Conservation (phyloP, 2,329 filamentous ascomycete genomes). For the Xylaria digitata region DNA sequence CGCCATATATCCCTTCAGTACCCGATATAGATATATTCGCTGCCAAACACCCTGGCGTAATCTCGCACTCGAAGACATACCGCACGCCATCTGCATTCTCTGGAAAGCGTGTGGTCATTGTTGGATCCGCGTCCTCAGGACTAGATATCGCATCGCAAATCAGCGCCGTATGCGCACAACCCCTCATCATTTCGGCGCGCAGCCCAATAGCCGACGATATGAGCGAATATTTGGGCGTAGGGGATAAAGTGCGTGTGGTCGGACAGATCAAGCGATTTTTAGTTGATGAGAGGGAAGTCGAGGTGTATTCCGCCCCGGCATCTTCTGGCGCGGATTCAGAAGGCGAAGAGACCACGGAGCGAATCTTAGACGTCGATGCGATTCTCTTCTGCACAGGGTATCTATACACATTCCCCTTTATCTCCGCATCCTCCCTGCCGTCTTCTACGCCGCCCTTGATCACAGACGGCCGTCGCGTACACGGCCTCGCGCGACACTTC, state of each 20-base stretch:
- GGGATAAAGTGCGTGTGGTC: constrained; percentile 60
- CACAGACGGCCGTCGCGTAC: constrained; percentile 75
- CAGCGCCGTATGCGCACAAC: constrained; percentile 65
- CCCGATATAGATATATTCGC: constrained; percentile 69
- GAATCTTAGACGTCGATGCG: constrained; percentile 76
- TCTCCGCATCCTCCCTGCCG: constrained; percentile 53
- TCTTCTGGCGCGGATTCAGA: constrained; percentile 54
- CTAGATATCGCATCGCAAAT: constrained; percentile 86
- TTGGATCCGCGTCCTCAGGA: constrained; percentile 87
- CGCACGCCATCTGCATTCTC: constrained; percentile 71
- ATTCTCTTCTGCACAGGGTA: constrained; percentile 92
- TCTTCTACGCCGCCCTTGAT: constrained; percentile 62
- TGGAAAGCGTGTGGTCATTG: constrained; percentile 80
- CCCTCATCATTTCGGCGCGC: constrained; percentile 73
- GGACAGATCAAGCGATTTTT: constrained; percentile 69
- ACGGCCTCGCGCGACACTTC: constrained; percentile 81
- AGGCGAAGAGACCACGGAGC: constrained; percentile 64
- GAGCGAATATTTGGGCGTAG: constrained; percentile 54
- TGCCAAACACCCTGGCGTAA: constrained; percentile 65
- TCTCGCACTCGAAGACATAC: constrained; percentile 85
- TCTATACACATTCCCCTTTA: constrained; percentile 84
- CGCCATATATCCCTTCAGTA: constrained; percentile 74
- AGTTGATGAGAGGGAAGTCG: constrained; percentile 66
- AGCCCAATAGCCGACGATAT: constrained; percentile 60
- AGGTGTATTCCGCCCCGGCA: constrained; percentile 65